Conservation (phyloP, 768 basidiomycete species). For the Hebeloma cylindrosporum region DNA sequence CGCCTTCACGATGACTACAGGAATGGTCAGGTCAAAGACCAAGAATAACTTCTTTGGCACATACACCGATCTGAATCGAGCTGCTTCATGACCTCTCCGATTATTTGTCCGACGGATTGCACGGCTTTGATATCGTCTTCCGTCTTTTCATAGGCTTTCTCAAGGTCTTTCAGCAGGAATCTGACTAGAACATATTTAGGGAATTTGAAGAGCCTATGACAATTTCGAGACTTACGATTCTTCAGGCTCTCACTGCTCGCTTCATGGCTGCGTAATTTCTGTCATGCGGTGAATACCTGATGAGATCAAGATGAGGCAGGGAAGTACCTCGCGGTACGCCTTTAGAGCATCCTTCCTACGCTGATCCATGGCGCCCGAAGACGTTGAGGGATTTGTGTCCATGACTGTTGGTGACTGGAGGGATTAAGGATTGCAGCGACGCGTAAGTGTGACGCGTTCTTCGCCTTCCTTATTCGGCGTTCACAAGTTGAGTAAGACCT, state of each 20-base stretch:
- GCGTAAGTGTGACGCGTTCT: conserved; percentile 43
- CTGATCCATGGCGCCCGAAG: conserved; percentile 64
- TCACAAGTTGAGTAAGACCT: neutral
- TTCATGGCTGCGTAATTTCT: conserved; percentile 97
- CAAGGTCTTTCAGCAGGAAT: conserved; percentile 85
- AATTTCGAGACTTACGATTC: conserved; percentile 60
- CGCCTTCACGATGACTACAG: conserved; percentile 93
- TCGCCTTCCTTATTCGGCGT: conserved; percentile 12
- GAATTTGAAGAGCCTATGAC: neutral
- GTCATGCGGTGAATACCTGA: conserved; percentile 14
- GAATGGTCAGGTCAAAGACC: neutral
- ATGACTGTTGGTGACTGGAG: conserved; percentile 30
- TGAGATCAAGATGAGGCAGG: neutral
- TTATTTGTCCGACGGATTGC: conserved; percentile 98
- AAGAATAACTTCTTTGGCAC: conserved; percentile 28
- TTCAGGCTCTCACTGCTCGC: conserved; percentile 83
- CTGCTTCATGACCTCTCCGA: conserved; percentile 98
- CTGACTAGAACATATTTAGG: conserved; percentile 56
- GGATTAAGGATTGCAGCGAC: conserved; percentile 24
- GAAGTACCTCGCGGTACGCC: conserved; percentile 68
- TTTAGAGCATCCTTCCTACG: conserved; percentile 73
- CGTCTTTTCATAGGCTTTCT: conserved; percentile 89
- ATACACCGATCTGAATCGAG: conserved; percentile 95
- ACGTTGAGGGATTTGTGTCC: conserved; percentile 52
- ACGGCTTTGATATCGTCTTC: conserved; percentile 99